Percentiles rank a stretch among this genome's conserved stretches.
phyloP scores from a whole-genome alignment of 2,329 filamentous ascomycete species.

The Pyricularia grisea region DNA sequence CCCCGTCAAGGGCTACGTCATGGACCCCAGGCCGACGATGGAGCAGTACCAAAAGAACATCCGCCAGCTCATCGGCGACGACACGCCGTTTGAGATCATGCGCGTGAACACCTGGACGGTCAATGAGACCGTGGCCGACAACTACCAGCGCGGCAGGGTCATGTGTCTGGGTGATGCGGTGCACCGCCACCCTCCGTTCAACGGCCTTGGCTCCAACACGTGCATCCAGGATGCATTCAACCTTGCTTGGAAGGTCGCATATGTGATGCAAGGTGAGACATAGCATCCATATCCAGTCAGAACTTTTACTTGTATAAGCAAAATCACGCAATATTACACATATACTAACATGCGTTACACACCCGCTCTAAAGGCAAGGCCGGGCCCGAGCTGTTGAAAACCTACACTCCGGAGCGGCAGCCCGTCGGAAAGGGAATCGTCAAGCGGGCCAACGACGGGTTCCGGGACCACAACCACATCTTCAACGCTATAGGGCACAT shows the following conservation, averaged over 20 bases:
- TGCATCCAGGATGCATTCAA: slow-evolving; percentile 49
- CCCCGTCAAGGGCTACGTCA: slow-evolving; percentile 23
- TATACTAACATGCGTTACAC: not conserved
- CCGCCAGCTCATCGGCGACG: slow-evolving; percentile 44
- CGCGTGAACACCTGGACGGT: slow-evolving; percentile 48
- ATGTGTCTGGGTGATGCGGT: slow-evolving; percentile 50
- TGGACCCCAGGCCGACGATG: slow-evolving; percentile 25
- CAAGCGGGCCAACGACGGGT: slow-evolving; percentile 45
- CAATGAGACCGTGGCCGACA: slow-evolving; percentile 51
- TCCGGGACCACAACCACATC: slow-evolving; percentile 38
- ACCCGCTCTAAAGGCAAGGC: slow-evolving; percentile 23
- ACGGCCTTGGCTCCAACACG: slow-evolving; percentile 49
- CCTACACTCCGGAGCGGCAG: slow-evolving; percentile 36
- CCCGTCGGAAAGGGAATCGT: slow-evolving; percentile 39
- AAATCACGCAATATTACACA: not conserved
- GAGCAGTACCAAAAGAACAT: slow-evolving; percentile 37
- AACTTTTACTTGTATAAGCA: no score
- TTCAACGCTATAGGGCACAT: slow-evolving; percentile 36
- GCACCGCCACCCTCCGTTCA: slow-evolving; percentile 47
- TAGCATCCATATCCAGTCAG: not conserved
- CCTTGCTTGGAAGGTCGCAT: slow-evolving; percentile 44
- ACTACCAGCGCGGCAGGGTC: slow-evolving; percentile 28
- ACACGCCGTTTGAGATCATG: slow-evolving; percentile 40
- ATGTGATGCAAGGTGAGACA: slow-evolving; percentile 21
- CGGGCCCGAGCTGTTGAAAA: slow-evolving; percentile 26